Percentiles rank a stretch among this genome's conserved stretches.
These are phyloP conservation scores for Termitomyces sp. DNA, from an alignment of 768 basidiomycete species.

Conservation along the genomic window DNA sequence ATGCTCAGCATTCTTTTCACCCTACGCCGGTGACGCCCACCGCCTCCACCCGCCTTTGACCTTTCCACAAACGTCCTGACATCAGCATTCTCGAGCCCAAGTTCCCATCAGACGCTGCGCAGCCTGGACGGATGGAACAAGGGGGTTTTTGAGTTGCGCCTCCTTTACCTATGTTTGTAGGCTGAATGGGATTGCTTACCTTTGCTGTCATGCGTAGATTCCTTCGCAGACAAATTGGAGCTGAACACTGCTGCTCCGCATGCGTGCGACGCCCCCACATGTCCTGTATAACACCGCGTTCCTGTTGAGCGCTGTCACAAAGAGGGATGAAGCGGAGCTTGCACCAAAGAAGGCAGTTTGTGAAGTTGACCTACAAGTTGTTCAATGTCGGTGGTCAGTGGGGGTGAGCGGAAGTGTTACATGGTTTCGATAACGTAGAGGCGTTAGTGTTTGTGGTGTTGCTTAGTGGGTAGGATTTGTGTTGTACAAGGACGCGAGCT, in stretches of 20 bases:
- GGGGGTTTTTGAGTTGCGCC: slow-evolving; percentile 31
- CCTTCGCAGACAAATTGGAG: slow-evolving; percentile 19
- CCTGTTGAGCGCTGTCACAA: slow-evolving; percentile 60
- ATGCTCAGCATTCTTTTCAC: slow-evolving; percentile 58
- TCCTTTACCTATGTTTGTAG: slow-evolving; percentile 1
- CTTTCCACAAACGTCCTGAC: slow-evolving; percentile 68
- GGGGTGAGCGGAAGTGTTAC: too few species aligned
- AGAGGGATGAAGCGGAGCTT: slow-evolving; percentile 70
- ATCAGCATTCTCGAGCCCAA: slow-evolving; percentile 37
- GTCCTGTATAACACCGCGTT: slow-evolving; percentile 62
- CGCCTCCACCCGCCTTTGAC: slow-evolving; percentile 46
- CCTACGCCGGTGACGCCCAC: slow-evolving; percentile 47
- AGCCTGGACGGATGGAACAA: slow-evolving; percentile 19
- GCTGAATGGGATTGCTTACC: slow-evolving; percentile 14
- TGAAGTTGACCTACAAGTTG: too few species aligned
- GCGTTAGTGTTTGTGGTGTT: too few species aligned
- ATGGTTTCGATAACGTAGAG: too few species aligned
- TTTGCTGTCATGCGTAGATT: slow-evolving; percentile 24
- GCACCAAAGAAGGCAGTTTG: slow-evolving; percentile 73
- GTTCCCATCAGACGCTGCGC: not conserved
- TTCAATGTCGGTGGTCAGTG: too few species aligned
- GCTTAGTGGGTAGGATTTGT: too few species aligned
- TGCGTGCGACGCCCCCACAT: slow-evolving; percentile 68
- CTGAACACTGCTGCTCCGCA: slow-evolving; percentile 26
- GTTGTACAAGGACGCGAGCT: too few species aligned